Evolutionary conservation across 78 protist genomes (phyloP).

Genomic region (Planoprotostelium fungivorum): DNA sequence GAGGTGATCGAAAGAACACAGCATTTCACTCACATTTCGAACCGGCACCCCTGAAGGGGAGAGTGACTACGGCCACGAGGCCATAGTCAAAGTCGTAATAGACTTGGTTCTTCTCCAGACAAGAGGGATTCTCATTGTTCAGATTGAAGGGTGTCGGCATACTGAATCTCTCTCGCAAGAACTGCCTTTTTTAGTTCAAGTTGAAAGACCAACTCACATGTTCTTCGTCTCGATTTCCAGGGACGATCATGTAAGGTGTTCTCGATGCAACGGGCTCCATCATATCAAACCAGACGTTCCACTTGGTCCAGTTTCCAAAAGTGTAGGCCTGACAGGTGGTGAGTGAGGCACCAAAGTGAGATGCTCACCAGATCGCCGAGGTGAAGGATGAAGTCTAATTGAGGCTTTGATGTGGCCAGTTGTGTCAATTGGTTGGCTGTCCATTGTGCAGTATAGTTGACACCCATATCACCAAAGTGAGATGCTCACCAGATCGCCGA

Average conservation of each 20-base stretch:
- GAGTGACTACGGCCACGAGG: not conserved
- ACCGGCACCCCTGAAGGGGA: not conserved
- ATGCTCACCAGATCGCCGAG: too few relatives aligned
- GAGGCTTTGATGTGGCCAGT: too few relatives aligned
- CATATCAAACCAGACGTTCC: not conserved
- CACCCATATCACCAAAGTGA: not conserved
- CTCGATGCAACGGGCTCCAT: not conserved
- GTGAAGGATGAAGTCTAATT: too few relatives aligned
- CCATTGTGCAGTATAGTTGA: too few relatives aligned
- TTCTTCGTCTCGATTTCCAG: not conserved
- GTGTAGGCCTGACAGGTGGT: not conserved
- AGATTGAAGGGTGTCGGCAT: not conserved
- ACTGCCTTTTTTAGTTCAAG: not conserved
- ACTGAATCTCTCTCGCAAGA: not conserved
- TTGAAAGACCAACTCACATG: not conserved
- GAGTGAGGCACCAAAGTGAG: not conserved
- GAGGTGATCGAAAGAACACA: not conserved
- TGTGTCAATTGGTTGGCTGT: not conserved
- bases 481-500: not conserved
- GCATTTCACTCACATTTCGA: not conserved
- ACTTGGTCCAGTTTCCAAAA: not conserved
- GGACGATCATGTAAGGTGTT: not conserved
- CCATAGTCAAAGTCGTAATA: not conserved
- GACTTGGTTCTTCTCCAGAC: not conserved
- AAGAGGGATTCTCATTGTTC: not conserved